Evolutionary conservation across 148 eudicot genomes (phyloP), one percentile per base, ranked within the genome.

Genomic region (Pouteria glomerata): DNA sequence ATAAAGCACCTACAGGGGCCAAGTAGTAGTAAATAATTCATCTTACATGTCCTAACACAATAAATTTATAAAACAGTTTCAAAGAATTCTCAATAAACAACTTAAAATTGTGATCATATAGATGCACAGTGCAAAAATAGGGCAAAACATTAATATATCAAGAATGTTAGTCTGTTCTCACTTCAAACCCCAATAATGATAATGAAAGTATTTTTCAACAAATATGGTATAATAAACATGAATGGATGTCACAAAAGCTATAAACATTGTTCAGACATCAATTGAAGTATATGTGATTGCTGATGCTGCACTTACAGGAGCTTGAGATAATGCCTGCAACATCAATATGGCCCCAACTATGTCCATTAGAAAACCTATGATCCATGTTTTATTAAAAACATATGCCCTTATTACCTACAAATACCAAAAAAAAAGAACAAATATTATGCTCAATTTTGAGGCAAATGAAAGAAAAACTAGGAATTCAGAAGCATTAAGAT

Each of bases 321-420:
- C 96, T 75, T 80, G 96, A 76, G 99, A 96, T 76, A 96, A 82
- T 69, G 97, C 99, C 75, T 88, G 86, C 82, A 96, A 76, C 97
- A 96, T 96, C 76, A 96, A 80, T 75, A 85, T 26, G 35, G 99
- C 99, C 70, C 97, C 99, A 81, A 86, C 84, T 48, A 92, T 88
- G 76, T 96, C 99, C 97, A 96, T 92, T 44, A 90, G 60, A 66
- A 96, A 92, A 42, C 99, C 99, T 34, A 82, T 73, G 48, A 85
- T 37, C 99, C 99, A 96, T 61, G 88, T 67, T 78, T 76, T 96
- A 74, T 96, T 96, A 70, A 82, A 86, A 48, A 82, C 95, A 86
- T 96, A 96, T 27, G 99, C 90, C 82, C 89, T 92, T 71, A 96
- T 79, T 48, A 96, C 96, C 99, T 96, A 76, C 62, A 85, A 75